Base-by-base conservation (phyloP, 139 green algal genomes). In the Closterium sp. region DNA sequence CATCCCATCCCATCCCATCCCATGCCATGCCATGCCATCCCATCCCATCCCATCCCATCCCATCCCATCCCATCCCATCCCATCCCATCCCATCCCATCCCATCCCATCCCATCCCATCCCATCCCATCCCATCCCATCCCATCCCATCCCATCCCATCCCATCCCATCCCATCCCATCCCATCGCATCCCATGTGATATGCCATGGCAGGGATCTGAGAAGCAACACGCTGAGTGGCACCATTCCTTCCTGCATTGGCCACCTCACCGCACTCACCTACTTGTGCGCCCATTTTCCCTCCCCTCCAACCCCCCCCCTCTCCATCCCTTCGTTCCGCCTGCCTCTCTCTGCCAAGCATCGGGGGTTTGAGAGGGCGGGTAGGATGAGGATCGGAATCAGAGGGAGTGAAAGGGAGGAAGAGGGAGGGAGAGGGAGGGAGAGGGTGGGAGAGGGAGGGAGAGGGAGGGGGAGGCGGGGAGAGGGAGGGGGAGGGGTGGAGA, bases 1-100 rank as follows among this genome's bases (percentile, higher is more conserved):
- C 79, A 70, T 90, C 34, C 87, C 87, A 88, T 90, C 34, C 87
- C 87, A 90, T 88, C 87, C 87, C 87, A 90, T 90, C 34, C 87
- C 87, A 50, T 88, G 6, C 87, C 34, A 79, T 90, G 6, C 87
- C 87, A 88, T 90, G 6, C 34, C 87, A 90, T 90, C 87, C 87
- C 87, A 90, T 90, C 79, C 79, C 79, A 87, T 87, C 79, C 79
- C 79, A 87, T 87, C 79, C 79, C 79, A 87, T 87, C 79, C 79
- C 79, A 87, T 87, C 79, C 79, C 79, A 88, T 90, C 87, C 11
- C 38, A 45, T 11, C 38, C 10, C 38, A 45, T 45, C 38, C 38
- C 2, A 45, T 45, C 38, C 38, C 38, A 45, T 45, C 38, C 38
- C 38, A 45, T 45, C 38, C 4, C n/a, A n/a, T n/a, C 32, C 38